A percentile compares a stretch with the other conserved stretches of the same genome.
Conservation (phyloP, 768 basidiomycete species). For the Coprinopsis marcescibilis region DNA sequence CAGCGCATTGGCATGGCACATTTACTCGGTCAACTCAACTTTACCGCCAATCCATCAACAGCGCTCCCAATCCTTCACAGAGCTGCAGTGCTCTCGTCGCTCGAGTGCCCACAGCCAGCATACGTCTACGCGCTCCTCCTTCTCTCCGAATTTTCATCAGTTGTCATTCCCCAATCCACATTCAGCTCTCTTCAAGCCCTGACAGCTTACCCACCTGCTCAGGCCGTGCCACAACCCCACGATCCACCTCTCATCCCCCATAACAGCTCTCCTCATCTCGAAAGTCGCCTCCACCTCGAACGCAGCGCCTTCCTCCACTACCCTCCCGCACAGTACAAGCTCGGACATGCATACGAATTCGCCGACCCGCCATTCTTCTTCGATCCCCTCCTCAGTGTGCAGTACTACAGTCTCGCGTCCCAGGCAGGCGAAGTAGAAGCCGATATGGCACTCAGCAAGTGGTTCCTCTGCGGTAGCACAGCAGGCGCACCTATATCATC, state of each 20-base stretch:
- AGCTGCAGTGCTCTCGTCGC: slow-evolving; percentile 69
- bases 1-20: slow-evolving; percentile 93
- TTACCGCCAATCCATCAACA: slow-evolving; percentile 42
- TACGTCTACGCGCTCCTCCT: slow-evolving; percentile 88
- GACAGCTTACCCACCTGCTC: slow-evolving; percentile 36
- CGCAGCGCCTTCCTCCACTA: slow-evolving; percentile 82
- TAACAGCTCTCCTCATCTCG: slow-evolving; percentile 40
- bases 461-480: slow-evolving; percentile 82
- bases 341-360: slow-evolving; percentile 90
- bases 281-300: slow-evolving; percentile 76
- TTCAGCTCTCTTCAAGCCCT: slow-evolving; percentile 52
- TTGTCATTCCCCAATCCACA: slow-evolving; percentile 45
- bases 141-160: slow-evolving; percentile 74
- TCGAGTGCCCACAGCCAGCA: slow-evolving; percentile 81
- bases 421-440: slow-evolving; percentile 89
- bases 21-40: slow-evolving; percentile 79
- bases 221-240: slow-evolving; percentile 60
- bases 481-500: slow-evolving; percentile 5
- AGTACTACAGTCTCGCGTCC: slow-evolving; percentile 80
- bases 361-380: slow-evolving; percentile 80
- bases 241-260: slow-evolving; percentile 37
- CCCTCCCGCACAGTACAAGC: slow-evolving; percentile 85
- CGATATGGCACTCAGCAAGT: slow-evolving; percentile 95
- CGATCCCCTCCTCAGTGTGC: slow-evolving; percentile 84
- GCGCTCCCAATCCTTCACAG: slow-evolving; percentile 72